These are phyloP conservation scores for Colletotrichum melonis DNA, from an alignment of 2,329 filamentous ascomycete species.

Conservation along the genomic window DNA sequence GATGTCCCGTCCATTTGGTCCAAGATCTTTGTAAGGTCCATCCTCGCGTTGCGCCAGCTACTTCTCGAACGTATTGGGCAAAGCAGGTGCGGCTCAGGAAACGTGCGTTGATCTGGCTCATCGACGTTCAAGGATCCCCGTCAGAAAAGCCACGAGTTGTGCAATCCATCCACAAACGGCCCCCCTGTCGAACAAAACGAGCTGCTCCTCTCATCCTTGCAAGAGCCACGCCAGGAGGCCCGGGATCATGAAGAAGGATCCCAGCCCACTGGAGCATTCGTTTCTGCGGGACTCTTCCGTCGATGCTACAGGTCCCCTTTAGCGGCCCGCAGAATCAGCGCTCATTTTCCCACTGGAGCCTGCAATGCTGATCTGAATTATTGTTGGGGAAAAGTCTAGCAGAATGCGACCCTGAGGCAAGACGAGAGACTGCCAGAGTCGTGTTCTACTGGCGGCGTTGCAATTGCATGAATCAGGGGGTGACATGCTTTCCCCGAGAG, in stretches of 20 bases:
- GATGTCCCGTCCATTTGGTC: not conserved
- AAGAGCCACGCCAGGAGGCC: not conserved
- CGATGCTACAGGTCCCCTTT: slow-evolving; percentile 16
- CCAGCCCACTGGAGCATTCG: not conserved
- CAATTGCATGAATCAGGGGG: slow-evolving; percentile 33
- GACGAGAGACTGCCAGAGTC: slow-evolving; percentile 1
- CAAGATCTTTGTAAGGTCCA: slow-evolving; percentile 1
- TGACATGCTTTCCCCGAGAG: not conserved
- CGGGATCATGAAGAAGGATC: not conserved
- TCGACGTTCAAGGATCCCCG: slow-evolving; percentile 4
- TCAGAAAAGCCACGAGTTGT: slow-evolving; percentile 26
- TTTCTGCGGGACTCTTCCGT: slow-evolving; percentile 16
- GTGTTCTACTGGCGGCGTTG: slow-evolving; percentile 11
- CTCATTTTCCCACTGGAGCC: slow-evolving; percentile 10
- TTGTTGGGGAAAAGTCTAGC: not conserved
- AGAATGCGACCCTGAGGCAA: not conserved
- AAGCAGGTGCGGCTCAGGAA: slow-evolving; percentile 16
- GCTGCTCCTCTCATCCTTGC: slow-evolving; percentile 18
- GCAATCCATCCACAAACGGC: slow-evolving; percentile 27
- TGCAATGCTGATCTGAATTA: slow-evolving; percentile 22
- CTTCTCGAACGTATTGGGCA: not conserved
- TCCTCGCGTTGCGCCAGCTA: slow-evolving; percentile 3
- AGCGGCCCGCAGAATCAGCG: slow-evolving; percentile 8
- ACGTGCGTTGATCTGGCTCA: slow-evolving; percentile 18
- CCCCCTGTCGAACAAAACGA: slow-evolving; percentile 6